Conservation (phyloP, 2,329 filamentous ascomycete species). For the Paraphaeosphaeria minitans region DNA sequence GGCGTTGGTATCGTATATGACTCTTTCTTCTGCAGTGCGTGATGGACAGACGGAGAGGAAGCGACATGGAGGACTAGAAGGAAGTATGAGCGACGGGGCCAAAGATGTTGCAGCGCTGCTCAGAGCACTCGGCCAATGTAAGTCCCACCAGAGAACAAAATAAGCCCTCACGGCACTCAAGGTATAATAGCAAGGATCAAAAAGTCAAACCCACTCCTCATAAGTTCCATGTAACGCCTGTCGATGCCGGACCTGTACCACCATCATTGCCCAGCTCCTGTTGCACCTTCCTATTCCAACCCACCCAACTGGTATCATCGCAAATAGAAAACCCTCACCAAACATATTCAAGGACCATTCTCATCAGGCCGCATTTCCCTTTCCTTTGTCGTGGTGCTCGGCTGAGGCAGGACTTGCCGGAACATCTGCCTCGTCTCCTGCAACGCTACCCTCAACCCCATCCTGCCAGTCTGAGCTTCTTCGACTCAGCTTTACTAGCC, state of each 20-base stretch:
- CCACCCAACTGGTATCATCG: conserved; percentile 5
- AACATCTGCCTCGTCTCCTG: conserved; percentile 30
- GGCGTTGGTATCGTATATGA: too few species aligned
- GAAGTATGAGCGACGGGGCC: neutral
- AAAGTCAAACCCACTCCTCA: conserved; percentile 2
- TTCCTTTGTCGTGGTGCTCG: conserved; percentile 22
- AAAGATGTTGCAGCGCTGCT: neutral
- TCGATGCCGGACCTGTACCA: conserved; percentile 6
- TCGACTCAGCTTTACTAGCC: conserved; percentile 37
- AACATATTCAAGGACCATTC: neutral
- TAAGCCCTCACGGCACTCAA: conserved; percentile 7
- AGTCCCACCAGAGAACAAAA: neutral
- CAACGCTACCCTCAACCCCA: conserved; percentile 33
- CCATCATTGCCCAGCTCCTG: neutral
- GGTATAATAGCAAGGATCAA: conserved; percentile 18
- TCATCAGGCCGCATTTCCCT: conserved; percentile 11
- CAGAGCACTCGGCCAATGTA: neutral
- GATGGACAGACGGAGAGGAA: neutral
- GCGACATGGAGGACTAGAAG: neutral
- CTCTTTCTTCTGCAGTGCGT: neutral
- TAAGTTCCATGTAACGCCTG: conserved; percentile 1
- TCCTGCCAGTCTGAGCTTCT: conserved; percentile 47
- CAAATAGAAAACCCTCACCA: neutral
- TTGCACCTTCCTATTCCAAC: neutral
- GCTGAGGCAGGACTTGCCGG: conserved; percentile 15